These are phyloP conservation scores for Malassezia nana DNA, from an alignment of 1,284 basidiomycete species.

Conservation along the genomic window DNA sequence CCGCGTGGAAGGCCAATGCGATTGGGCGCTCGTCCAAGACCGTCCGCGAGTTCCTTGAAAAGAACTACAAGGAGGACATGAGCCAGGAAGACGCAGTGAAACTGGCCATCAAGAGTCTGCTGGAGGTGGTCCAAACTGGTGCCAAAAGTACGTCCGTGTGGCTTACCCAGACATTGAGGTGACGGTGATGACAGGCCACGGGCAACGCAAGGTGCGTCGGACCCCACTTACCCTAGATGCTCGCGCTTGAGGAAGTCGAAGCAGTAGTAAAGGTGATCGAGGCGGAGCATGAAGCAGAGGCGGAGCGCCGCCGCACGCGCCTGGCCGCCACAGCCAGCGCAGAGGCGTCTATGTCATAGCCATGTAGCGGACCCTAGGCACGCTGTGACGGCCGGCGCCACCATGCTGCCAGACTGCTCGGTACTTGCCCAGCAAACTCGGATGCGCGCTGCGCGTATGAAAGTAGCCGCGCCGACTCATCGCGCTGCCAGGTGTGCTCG, in stretches of 20 bases:
- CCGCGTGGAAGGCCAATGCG: constrained; percentile 98
- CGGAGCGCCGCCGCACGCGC: constrained; percentile 42
- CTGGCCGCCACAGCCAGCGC: constrained; percentile 45
- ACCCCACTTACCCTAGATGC: constrained; percentile 18
- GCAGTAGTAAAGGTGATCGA: constrained; percentile 44
- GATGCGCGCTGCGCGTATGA: not conserved
- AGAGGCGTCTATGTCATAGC: constrained; percentile 27
- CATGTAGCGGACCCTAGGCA: not conserved
- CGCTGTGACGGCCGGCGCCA: not conserved
- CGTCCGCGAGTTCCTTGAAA: constrained; percentile 95
- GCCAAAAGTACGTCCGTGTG: constrained; percentile 62
- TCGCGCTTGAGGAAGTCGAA: constrained; percentile 42
- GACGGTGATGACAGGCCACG: constrained; percentile 41
- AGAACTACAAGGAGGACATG: constrained; percentile 90
- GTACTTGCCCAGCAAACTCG: not conserved
- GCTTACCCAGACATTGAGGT: constrained; percentile 39
- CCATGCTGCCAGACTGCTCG: not conserved
- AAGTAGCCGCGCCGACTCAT: not conserved
- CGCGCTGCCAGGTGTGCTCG: not conserved
- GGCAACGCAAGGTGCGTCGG: constrained; percentile 26
- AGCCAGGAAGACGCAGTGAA: constrained; percentile 82
- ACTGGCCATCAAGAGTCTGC: constrained; percentile 83
- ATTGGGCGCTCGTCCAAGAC: constrained; percentile 97
- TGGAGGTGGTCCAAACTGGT: constrained; percentile 97
- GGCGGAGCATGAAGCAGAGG: constrained; percentile 44